Base-by-base conservation (phyloP, 805 yeast genomes). In the Ogataea dorogensis region DNA sequence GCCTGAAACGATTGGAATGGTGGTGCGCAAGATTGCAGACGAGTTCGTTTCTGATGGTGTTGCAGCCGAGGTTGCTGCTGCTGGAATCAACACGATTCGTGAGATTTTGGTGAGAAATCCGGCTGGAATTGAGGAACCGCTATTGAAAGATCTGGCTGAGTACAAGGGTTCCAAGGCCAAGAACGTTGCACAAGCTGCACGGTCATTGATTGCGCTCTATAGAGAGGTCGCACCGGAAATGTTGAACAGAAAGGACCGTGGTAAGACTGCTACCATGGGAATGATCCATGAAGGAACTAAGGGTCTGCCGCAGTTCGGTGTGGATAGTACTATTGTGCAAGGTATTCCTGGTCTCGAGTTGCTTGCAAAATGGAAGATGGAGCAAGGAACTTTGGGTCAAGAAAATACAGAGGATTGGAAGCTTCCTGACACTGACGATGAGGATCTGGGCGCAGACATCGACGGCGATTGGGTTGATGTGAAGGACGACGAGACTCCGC, bases 1-100 rank as follows among this genome's bases (percentile, higher is more conserved):
- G 17, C 98, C 99, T 5, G 99, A 93, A 59, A 77, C 80, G 11
- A 75, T 93, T 42, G 68, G 73, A 28, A 81, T 81, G 33, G 79
- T 93, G 49, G 81, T 93, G 7, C 77, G 96, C 40, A 93, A 91
- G 57, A 79, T 93, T 47, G 98, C 98, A 1, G 95, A 93, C 63
- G 98, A 93, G 64, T 93, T 93, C 54, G 96, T 93, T 17, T 84
- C 95, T 49, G 98, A 93, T 56, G 99, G 99, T 71, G 98, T 93
- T 24, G 88, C 97, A 11, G 80, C 95, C 21, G 96, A 93, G 64
- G 99, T 89, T 36, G 97, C 97, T 5, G 88, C 97, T 35, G 98
- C 98, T 4, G 99, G 99, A 54, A 73, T 93, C 48, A 93, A 93
- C 62, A 86, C 98, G 3, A 91, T 91, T 42, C 73, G 98, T 51